phyloP scores from a whole-genome alignment of 176 grass and related monocot genomes.

The Aechmea fasciata region DNA sequence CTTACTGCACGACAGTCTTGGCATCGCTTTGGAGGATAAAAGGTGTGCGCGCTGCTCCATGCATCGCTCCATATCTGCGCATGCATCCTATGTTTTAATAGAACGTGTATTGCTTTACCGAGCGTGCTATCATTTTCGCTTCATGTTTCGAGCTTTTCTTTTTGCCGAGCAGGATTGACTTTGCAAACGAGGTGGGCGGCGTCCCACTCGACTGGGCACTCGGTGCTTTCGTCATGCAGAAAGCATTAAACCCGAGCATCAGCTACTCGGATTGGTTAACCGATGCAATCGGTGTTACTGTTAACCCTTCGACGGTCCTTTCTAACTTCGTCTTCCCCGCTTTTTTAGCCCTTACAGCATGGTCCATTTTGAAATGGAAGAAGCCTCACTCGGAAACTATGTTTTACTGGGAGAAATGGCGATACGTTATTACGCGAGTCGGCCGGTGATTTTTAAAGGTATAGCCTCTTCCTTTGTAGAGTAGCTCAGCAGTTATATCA shows the following conservation, averaged over 20 bases:
- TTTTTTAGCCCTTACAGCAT: conserved; percentile 46
- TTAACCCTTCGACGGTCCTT: conserved; percentile 31
- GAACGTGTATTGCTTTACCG: conserved; percentile 1
- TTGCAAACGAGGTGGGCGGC: conserved; percentile 52
- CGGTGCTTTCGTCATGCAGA: conserved; percentile 67
- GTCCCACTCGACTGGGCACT: conserved; percentile 81
- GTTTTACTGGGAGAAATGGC: conserved; percentile 70
- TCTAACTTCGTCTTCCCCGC: conserved; percentile 33
- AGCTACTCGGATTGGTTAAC: conserved; percentile 33
- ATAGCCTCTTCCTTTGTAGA: no score
- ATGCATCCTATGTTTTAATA: background rate
- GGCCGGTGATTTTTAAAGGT: conserved; percentile 28
- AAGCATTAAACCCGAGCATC: conserved; percentile 20
- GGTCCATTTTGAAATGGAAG: conserved; percentile 46
- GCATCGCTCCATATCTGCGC: background rate
- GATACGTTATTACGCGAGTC: conserved; percentile 52
- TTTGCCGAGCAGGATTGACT: conserved; percentile 54
- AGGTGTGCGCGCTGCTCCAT: conserved; percentile 30
- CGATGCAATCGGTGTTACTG: conserved; percentile 22
- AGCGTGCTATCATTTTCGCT: background rate
- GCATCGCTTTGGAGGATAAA: conserved; percentile 50
- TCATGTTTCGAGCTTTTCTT: background rate
- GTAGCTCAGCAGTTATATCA: no score
- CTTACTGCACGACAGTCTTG: conserved; percentile 78
- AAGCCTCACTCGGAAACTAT: conserved; percentile 49